Conservation (phyloP, 2,329 filamentous ascomycete genomes). For the Fusarium circinatum region DNA sequence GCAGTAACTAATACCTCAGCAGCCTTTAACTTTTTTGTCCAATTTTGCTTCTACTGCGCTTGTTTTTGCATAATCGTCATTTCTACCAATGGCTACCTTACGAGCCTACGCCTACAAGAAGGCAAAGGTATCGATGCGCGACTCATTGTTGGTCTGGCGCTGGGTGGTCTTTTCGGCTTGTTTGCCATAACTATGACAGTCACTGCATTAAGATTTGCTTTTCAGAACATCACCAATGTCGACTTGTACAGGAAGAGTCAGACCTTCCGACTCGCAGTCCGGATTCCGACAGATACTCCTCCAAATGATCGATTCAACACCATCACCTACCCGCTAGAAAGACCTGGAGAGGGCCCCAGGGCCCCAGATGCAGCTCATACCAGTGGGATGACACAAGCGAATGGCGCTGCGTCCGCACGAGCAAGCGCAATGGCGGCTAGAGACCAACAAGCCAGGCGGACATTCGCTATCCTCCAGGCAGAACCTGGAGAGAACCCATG, state of each 20-base stretch:
- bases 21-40: constrained; percentile 92
- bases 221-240: constrained; percentile 84
- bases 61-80: constrained; percentile 74
- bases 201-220: constrained; percentile 75
- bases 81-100: constrained; percentile 70
- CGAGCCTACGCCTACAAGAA: constrained; percentile 63
- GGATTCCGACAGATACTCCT: constrained; percentile 65
- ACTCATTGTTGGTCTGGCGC: constrained; percentile 72
- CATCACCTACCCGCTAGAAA: constrained; percentile 67
- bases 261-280: constrained; percentile 79
- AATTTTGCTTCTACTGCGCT: constrained; percentile 81
- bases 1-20: background rate
- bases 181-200: constrained; percentile 82
- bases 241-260: constrained; percentile 75
- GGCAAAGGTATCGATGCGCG: constrained; percentile 62
- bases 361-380: constrained; percentile 9
- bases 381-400: background rate
- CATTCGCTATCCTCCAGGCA: constrained; percentile 83
- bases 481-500: constrained; percentile 84
- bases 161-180: constrained; percentile 79
- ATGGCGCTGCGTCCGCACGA: constrained; percentile 23
- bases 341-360: constrained; percentile 19
- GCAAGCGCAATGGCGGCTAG: constrained; percentile 41
- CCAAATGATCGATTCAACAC: constrained; percentile 57
- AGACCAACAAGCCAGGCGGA: constrained; percentile 65